Percentiles rank a stretch among this genome's conserved stretches.
Evolutionary conservation across 352 stramenopile species (phyloP).

Genomic region (Achlya hypogyna): DNA sequence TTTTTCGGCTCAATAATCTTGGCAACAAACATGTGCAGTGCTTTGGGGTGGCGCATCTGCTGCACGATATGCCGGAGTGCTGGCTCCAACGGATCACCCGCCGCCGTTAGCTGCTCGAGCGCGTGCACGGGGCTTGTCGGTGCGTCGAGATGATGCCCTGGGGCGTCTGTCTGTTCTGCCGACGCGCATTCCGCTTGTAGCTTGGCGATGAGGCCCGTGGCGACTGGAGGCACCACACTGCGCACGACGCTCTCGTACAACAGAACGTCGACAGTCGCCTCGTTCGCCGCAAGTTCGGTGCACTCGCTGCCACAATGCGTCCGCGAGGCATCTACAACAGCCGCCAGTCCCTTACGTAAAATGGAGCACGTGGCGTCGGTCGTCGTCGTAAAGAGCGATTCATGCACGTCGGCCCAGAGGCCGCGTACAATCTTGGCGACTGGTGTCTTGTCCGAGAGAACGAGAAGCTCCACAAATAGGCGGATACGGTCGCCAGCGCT

Average conservation of each 20-base stretch:
- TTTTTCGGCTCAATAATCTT: conserved; percentile 7
- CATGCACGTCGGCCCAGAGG: conserved; percentile 45
- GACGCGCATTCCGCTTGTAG: not conserved
- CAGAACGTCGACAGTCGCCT: not conserved
- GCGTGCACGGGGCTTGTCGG: not conserved
- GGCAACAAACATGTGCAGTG: not conserved
- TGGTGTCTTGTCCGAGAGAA: conserved; percentile 32
- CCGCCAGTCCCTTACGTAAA: not conserved
- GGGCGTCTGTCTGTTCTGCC: conserved; percentile 9
- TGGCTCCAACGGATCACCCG: not conserved
- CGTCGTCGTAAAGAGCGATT: conserved; percentile 26
- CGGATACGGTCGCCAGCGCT: conserved; percentile 28
- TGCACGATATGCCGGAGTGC: too few relatives aligned
- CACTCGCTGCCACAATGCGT: not conserved
- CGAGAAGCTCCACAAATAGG: conserved; percentile 39
- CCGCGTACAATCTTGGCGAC: conserved; percentile 31
- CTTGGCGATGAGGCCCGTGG: not conserved
- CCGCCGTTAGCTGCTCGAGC: not conserved
- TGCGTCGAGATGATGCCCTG: conserved; percentile 1
- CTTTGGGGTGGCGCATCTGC: not conserved
- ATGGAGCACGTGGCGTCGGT: not conserved
- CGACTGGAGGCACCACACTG: not conserved
- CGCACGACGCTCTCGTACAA: conserved; percentile 5
- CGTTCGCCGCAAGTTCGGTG: not conserved
- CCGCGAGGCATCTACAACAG: not conserved